Evolutionary conservation across 169 alveolate species (phyloP), one percentile per base, ranked within the genome.

Genomic region (Plasmodium vinckei): DNA sequence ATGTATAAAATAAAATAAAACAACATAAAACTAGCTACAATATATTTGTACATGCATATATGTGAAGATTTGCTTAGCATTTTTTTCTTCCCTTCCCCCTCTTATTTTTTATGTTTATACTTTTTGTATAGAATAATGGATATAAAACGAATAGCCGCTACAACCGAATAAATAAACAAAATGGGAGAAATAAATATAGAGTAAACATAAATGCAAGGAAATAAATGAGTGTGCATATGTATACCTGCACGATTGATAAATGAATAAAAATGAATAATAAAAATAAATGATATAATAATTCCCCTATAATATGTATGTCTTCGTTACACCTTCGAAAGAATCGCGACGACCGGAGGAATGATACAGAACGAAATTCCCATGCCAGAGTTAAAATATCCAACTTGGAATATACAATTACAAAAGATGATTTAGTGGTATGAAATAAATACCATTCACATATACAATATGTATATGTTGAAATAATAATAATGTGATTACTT

Each of bases 361-460:
- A 46, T 19, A 68, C 5, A 5, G 77, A 68, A 68, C 33, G 47
- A 27, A 69, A 65, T 59, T 13, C 23, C 17, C 72, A 82, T 12
- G 65, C 68, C 17, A 21, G 75, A 12, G 90, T 82, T 33, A 64
- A 67, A 46, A 82, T 82, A 42, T 67, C 90, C n/a, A 82, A 82
- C 54, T 39, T 82, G 53, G 90, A 82, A 23, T 82, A 82, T 46
- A 82, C 90, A 19, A 67, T 82, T 59, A 65, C 84, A 7, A 82
- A 82, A 51, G 68, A 82, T n/a, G 84, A 82, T 25, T 60, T 82
- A 67, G 23, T 82, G 82, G 90, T 82, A 67, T 46, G n/a, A 64
- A 33, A 25, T n/a, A 53, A 61, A 19, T 44, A 27, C 0, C 39
- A 5, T 33, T 33, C 7, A 7, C 64, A 61, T 21, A 59, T 39